These are phyloP conservation scores for Backusella psychrophila DNA, from an alignment of 192 early-diverging fungal species.

Conservation along the genomic window DNA sequence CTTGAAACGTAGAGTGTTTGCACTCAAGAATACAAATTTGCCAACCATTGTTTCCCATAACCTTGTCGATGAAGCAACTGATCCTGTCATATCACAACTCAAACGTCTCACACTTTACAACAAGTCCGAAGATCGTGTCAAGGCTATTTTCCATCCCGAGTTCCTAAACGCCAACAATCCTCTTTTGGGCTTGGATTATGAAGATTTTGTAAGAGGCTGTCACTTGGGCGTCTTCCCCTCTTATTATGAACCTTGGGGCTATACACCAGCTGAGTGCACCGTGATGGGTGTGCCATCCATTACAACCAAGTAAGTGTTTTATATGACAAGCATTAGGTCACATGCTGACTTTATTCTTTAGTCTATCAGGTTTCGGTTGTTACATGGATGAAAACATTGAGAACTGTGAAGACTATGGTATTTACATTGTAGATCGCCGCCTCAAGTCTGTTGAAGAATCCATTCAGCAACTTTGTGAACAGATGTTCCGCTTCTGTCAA, in stretches of 20 bases:
- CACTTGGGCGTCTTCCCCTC: conserved; percentile 97
- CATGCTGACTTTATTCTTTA: conserved; percentile 8
- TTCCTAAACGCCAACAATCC: conserved; percentile 96
- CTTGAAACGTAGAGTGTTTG: conserved; percentile 91
- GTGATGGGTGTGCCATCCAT: conserved; percentile 98
- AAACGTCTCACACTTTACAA: conserved; percentile 86
- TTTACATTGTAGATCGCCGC: conserved; percentile 96
- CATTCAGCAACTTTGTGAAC: conserved; percentile 79
- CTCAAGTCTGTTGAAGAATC: conserved; percentile 92
- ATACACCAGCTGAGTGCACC: conserved; percentile 99
- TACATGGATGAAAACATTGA: conserved; percentile 98
- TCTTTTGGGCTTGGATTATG: conserved; percentile 91
- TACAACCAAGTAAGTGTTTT: conserved; percentile 72
- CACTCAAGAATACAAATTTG: conserved; percentile 79
- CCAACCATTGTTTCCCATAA: conserved; percentile 98
- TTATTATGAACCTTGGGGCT: conserved; percentile 99
- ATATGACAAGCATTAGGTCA: background rate
- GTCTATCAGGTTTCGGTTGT: conserved; percentile 93
- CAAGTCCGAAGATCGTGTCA: conserved; percentile 87
- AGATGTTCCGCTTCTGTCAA: conserved; percentile 92
- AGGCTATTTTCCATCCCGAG: conserved; percentile 97
- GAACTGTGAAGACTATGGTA: conserved; percentile 91
- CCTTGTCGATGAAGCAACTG: conserved; percentile 81
- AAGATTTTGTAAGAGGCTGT: conserved; percentile 97
- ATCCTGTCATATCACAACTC: conserved; percentile 84